These are phyloP conservation scores for Angomonas desouzai DNA, from an alignment of 208 protist species.

Conservation along the genomic window DNA sequence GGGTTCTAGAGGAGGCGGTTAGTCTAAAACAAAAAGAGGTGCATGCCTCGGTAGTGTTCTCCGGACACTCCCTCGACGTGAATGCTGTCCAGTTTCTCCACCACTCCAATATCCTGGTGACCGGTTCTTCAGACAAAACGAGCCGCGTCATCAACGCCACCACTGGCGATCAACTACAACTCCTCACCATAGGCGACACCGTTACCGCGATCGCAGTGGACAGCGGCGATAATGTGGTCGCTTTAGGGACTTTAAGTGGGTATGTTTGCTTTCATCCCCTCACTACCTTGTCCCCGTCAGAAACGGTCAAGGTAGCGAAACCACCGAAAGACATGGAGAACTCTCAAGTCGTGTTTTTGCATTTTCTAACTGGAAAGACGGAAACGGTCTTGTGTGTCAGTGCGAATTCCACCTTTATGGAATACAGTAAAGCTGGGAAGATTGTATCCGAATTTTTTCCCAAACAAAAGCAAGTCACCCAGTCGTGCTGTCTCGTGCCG, in stretches of 20 bases:
- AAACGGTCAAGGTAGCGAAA: conserved; percentile 14
- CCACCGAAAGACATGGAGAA: conserved; percentile 47
- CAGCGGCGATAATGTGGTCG: conserved; percentile 37
- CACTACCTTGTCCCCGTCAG: not conserved
- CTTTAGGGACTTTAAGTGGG: conserved; percentile 48
- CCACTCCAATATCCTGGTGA: conserved; percentile 40
- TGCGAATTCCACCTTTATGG: conserved; percentile 49
- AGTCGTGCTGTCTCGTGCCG: conserved; percentile 33
- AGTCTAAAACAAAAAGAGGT: conserved; percentile 25
- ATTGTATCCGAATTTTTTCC: conserved; percentile 41
- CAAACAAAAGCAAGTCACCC: conserved; percentile 28
- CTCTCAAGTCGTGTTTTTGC: conserved; percentile 58
- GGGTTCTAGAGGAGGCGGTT: conserved; percentile 40
- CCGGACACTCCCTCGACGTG: conserved; percentile 66
- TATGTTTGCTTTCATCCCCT: conserved; percentile 52
- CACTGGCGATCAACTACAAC: conserved; percentile 43
- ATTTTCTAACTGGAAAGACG: conserved; percentile 29
- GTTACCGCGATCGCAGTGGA: conserved; percentile 45
- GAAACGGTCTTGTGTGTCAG: conserved; percentile 34
- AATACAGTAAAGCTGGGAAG: conserved; percentile 41
- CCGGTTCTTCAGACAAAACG: conserved; percentile 62
- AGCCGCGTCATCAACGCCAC: conserved; percentile 60
- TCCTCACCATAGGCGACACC: conserved; percentile 53
- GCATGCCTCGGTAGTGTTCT: conserved; percentile 35
- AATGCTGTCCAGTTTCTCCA: conserved; percentile 62